These are phyloP conservation scores for Picea sitchensis DNA, from an alignment of 75 land plant species.

Conservation along the genomic window DNA sequence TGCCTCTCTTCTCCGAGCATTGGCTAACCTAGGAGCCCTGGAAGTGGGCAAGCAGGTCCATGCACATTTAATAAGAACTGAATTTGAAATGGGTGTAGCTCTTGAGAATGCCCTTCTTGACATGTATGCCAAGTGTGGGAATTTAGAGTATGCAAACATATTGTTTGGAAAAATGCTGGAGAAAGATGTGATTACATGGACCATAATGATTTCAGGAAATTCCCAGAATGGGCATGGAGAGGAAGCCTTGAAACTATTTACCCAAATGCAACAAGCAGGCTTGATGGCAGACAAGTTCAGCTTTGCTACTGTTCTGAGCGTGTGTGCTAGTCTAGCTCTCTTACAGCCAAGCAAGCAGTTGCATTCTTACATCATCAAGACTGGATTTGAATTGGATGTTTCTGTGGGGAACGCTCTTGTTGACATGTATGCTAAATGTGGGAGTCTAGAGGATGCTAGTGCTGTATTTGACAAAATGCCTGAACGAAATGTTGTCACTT, in stretches of 20 bases:
- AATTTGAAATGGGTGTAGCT: background rate
- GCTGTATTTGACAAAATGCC: constrained; percentile 21
- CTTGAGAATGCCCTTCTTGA: background rate
- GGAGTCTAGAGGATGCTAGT: constrained; percentile 37
- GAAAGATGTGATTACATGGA: constrained; percentile 32
- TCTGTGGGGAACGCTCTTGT: constrained; percentile 34
- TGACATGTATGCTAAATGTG: constrained; percentile 72
- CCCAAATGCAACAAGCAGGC: constrained; percentile 28
- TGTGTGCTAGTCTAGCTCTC: constrained; percentile 30
- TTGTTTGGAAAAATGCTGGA: constrained; percentile 22
- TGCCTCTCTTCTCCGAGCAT: constrained; percentile 10
- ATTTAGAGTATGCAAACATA: constrained; percentile 25
- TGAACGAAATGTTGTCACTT: constrained; percentile 25
- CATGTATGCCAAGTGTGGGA: constrained; percentile 59
- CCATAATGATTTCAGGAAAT: constrained; percentile 50
- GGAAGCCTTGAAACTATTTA: constrained; percentile 41
- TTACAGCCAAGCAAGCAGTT: constrained; percentile 40
- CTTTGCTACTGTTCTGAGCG: constrained; percentile 35
- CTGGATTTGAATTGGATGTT: constrained; percentile 36
- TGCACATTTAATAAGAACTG: background rate
- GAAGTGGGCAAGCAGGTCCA: constrained; percentile 9
- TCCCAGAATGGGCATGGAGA: constrained; percentile 49
- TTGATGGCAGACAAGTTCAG: constrained; percentile 39
- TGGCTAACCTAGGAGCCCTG: constrained; percentile 1
- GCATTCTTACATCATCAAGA: constrained; percentile 36